Base-by-base conservation (phyloP, 2,329 filamentous ascomycete genomes). In the Atkinsonella hypoxylon region DNA sequence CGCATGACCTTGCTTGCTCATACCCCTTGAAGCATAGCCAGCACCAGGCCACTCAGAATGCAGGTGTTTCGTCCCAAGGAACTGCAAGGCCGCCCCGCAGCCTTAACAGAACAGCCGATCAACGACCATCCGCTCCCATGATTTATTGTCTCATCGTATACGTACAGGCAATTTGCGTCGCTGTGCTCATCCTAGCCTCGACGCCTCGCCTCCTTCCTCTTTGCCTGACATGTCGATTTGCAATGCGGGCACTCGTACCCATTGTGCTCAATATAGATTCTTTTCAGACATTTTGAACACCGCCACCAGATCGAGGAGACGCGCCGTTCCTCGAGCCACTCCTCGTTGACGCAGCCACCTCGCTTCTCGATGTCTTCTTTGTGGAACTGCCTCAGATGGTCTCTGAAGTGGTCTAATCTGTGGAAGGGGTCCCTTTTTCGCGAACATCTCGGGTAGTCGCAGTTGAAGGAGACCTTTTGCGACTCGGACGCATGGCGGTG, bases 381-480 rank as follows among this genome's bases (percentile, higher is more conserved):
- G 66, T 81, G 78, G 54, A 67, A 77, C 44, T 76, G 71, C 32
- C 78, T 71, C 38, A 78, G 69, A 59, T 81, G 78, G 51, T 79
- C 76, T 38, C 77, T 70, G 59, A 71, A 78, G 62, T 81, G 78
- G 54, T 81, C 78, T 32, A 73, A 70, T 34, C 78, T 71, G 56
- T 69, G 67, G 57, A 81, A 80, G 2, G 76, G 71, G 2, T 69
- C 63, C 6, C 60, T 59, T 30, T 62, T 64, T 8, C 78, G 71
- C 22, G 61, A 53, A 59, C 78, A 80, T 48, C 61, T 66, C 17
- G 64, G 61, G 57, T 78, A 79, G 66, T 80, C 77, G 62, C 78
- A 81, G 18, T 59, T 62, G 57, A 67, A 76, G 17, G 66, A 61
- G 12, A 68, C 64, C 55, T 73, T 75, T 45, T 68, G 58, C 17